Base-by-base conservation (phyloP, 2,329 filamentous ascomycete species). In the Colletotrichum coccodes region DNA sequence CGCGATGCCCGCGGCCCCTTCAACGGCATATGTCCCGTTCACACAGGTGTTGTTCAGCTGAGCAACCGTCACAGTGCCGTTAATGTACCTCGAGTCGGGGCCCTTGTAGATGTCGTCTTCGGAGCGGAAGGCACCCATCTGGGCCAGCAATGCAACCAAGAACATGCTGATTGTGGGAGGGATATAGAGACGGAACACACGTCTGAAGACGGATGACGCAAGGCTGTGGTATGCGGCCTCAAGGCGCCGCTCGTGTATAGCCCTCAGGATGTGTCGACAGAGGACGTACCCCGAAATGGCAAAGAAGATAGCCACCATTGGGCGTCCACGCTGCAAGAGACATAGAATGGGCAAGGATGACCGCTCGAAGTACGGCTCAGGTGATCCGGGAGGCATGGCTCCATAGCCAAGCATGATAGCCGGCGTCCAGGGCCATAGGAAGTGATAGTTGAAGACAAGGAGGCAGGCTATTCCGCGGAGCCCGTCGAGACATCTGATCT, bases 291-390 rank as follows among this genome's bases (percentile, higher is more conserved):
- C 80, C 0, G 80, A 82, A 32, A 82, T 81, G 72, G 79, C 80
- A 57, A 83, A 83, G 75, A 83, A 83, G 44, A 83, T 80, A 60
- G 80, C 79, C 6, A 82, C 80, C 80, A 82, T 82, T 12, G 80
- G 76, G 6, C 79, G 76, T 4, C 81, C 81, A 44, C 80, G 78
- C 60, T 82, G 79, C 68, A 81, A 54, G 3, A 82, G 76, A 53
- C 80, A 81, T 34, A 82, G 52, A 62, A 82, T 81, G n/a, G 81
- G 81, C 53, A 82, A 62, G 7, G 78, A 77, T 4, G 73, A 70
- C 75, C 74, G 77, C 18, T 72, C 72, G 44, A 64, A 72, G 71
- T 80, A 77, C 0, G 79, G 78, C 70, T 79, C 78, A 1, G 78
- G 76, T 1, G 80, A 73, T 30, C 75, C 73, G 0, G 80, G 80